Base-by-base conservation (phyloP, 179 eudicot genomes). In the Patellifolia procumbens region DNA sequence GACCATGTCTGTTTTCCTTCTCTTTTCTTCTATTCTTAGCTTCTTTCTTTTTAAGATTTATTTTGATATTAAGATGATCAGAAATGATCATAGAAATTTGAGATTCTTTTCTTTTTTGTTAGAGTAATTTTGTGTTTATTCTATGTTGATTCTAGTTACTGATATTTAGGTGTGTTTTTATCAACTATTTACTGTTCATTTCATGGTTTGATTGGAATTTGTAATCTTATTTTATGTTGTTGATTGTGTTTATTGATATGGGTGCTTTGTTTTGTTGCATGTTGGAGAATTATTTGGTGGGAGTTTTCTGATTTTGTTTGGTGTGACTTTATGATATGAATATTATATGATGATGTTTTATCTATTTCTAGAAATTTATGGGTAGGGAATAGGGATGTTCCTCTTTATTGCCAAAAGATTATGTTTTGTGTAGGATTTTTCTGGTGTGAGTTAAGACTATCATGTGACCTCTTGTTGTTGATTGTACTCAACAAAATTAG, bases 251-350 rank as follows among this genome's bases (percentile, higher is more conserved):
- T 69, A 17, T 29, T 68, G 74, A 64, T 67, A 72, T 72, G 74
- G 66, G 32, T 77, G 42, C 66, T 70, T 62, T 55, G 32, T 73
- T 31, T 63, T 55, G 68, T 64, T 82, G 70, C 45, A 65, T 78
- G 82, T 82, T 76, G 70, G 76, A 73, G 55, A 35, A 48, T 64
- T 46, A 61, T 70, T 61, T 82, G 73, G 70, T 72, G 45, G 76
- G 65, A 62, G 19, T 7, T 73, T 55, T 52, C 65, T 70, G 29
- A 73, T 49, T 42, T 73, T 67, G 68, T 48, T 58, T 46, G 29
- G 12, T 68, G 43, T 67, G 59, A 79, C 67, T 74, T 45, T 74
- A 45, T 68, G 61, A 7, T 56, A 45, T 60, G 43, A 32, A 49
- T 29, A 0, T 0, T 45, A 13, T 43, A 11, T 48, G 26, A 69